phyloP scores from a whole-genome alignment of 2,329 filamentous ascomycete species.

The Trematosphaeria pertusa region DNA sequence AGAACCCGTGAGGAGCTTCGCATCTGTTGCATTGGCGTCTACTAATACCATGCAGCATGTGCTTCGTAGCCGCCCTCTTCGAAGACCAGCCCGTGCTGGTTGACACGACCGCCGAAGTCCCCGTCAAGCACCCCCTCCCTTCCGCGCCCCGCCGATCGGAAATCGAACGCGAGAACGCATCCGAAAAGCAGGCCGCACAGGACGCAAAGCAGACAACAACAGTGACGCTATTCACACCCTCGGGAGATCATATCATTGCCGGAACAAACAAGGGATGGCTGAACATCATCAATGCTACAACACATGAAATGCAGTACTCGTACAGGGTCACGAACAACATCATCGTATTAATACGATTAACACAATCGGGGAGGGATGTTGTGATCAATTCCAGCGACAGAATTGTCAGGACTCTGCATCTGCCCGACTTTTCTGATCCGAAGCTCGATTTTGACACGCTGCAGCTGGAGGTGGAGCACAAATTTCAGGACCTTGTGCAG shows the following conservation, averaged over 20 bases:
- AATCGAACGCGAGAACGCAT: slow-evolving; percentile 72
- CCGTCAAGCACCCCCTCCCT: slow-evolving; percentile 78
- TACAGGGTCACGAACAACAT: slow-evolving; percentile 87
- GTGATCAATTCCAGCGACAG: slow-evolving; percentile 94
- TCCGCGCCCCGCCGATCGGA: slow-evolving; percentile 80
- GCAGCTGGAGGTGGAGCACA: slow-evolving; percentile 91
- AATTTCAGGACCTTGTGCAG: slow-evolving; percentile 98
- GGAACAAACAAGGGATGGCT: slow-evolving; percentile 96
- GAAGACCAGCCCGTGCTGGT: slow-evolving; percentile 92
- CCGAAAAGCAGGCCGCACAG: slow-evolving; percentile 86
- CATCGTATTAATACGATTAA: slow-evolving; percentile 85
- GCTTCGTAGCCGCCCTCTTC: slow-evolving; percentile 90
- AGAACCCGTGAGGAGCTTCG: slow-evolving; percentile 72
- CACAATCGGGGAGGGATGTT: slow-evolving; percentile 82
- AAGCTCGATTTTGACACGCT: slow-evolving; percentile 84
- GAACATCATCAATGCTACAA: slow-evolving; percentile 88
- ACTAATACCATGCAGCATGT: slow-evolving; percentile 60
- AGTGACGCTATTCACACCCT: slow-evolving; percentile 84
- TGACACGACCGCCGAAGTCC: slow-evolving; percentile 73
- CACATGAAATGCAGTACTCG: slow-evolving; percentile 84
- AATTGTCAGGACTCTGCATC: slow-evolving; percentile 89
- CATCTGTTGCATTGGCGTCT: background rate
- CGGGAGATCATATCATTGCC: slow-evolving; percentile 86
- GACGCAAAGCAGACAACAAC: slow-evolving; percentile 96
- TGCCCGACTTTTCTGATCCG: slow-evolving; percentile 72